Evolutionary conservation across 306 rosid species (phyloP).

Genomic region (Trichosanthes cucumerina): DNA sequence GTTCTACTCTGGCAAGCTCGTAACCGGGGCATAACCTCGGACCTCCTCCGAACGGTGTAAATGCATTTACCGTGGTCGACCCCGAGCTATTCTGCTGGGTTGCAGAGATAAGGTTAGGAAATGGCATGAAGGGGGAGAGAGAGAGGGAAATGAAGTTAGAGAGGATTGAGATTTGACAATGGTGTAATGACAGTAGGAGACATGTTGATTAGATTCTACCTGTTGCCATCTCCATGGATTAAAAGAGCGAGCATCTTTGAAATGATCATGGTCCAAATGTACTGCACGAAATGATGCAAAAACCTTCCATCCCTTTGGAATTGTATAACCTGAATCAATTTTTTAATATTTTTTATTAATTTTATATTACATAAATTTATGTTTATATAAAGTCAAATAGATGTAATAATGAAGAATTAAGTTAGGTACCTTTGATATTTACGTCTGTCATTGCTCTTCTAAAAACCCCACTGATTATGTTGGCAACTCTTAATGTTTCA

Average conservation of each 20-base stretch:
- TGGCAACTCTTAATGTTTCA: conserved; percentile 73
- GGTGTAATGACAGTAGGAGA: background rate
- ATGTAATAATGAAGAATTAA: background rate
- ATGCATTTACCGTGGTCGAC: conserved; percentile 35
- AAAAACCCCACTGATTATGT: conserved; percentile 83
- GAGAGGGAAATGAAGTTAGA: background rate
- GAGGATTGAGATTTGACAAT: background rate
- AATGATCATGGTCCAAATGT: conserved; percentile 67
- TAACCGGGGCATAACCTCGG: conserved; percentile 83
- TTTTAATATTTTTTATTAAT: background rate
- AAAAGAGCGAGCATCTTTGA: conserved; percentile 79
- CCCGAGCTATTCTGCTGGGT: conserved; percentile 43
- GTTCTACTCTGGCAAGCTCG: conserved; percentile 87
- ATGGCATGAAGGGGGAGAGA: background rate
- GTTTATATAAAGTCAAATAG: background rate
- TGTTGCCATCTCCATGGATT: conserved; percentile 99
- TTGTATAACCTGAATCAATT: conserved; percentile 49
- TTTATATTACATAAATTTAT: background rate
- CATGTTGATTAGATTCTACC: conserved; percentile 9
- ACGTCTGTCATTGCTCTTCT: conserved; percentile 70
- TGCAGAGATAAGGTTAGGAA: background rate
- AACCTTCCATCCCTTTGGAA: conserved; percentile 93
- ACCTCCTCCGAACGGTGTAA: conserved; percentile 93
- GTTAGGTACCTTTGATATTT: conserved; percentile 53
- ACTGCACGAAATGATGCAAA: conserved; percentile 91